A percentile compares a stretch with the other conserved stretches of the same genome.
These are phyloP conservation scores for Diaporthe sp. DNA, from an alignment of 2,329 filamentous ascomycete genomes.

Conservation along the genomic window DNA sequence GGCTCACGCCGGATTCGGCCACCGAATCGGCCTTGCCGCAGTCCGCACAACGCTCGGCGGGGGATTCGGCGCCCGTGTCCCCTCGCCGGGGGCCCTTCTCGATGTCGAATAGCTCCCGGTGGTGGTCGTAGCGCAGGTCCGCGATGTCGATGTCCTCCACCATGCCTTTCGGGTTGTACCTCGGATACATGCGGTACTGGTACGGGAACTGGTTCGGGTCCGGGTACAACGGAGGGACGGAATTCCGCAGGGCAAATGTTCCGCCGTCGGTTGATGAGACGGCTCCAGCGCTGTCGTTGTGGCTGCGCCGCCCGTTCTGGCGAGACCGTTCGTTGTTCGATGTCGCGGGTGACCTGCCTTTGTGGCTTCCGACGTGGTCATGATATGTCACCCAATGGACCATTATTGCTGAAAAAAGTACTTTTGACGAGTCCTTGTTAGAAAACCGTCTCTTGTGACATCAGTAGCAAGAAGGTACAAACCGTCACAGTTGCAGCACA, in stretches of 20 bases:
- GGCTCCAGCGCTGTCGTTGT: background rate
- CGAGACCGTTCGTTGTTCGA: constrained; percentile 18
- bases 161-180: constrained; percentile 22
- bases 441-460: background rate
- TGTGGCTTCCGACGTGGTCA: constrained; percentile 49
- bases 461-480: constrained; percentile 45
- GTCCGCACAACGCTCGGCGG: background rate
- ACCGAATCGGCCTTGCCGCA: background rate
- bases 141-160: constrained; percentile 30
- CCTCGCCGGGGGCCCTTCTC: background rate
- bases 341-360: constrained; percentile 5
- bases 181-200: constrained; percentile 21
- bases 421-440: constrained; percentile 49
- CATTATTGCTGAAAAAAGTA: constrained; percentile 67
- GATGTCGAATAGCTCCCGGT: constrained; percentile 25
- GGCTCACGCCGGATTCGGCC: background rate
- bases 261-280: constrained; percentile 18
- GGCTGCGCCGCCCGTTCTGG: constrained; percentile 13
- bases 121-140: constrained; percentile 15
- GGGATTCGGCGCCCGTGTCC: background rate
- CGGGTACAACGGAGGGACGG: background rate
- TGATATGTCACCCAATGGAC: constrained; percentile 63
- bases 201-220: constrained; percentile 19
- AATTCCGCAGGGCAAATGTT: constrained; percentile 6
- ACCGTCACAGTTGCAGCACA: constrained; percentile 76